These are phyloP conservation scores for Mercurialis annua DNA, from an alignment of 345 rosid genomes.

Conservation along the genomic window DNA sequence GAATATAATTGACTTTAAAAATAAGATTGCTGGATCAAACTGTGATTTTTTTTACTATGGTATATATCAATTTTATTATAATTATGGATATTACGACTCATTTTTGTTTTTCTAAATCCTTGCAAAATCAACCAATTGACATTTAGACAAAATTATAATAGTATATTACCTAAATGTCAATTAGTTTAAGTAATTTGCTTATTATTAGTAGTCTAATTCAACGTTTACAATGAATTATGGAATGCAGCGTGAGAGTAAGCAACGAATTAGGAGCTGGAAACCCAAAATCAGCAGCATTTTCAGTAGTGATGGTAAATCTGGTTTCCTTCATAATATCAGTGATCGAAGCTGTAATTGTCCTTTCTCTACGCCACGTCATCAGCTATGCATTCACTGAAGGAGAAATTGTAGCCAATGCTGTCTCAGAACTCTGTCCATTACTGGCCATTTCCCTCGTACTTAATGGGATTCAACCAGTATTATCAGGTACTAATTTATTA, in stretches of 20 bases:
- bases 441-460: constrained; percentile 37
- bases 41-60: too few relatives aligned
- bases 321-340: constrained; percentile 31
- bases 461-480: constrained; percentile 43
- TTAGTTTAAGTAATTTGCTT: neutral
- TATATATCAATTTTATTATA: neutral
- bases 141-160: too few relatives aligned
- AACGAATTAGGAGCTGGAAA: constrained; percentile 47
- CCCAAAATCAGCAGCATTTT: constrained; percentile 37
- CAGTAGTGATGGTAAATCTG: constrained; percentile 31
- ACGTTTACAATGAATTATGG: too few relatives aligned
- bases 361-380: constrained; percentile 36
- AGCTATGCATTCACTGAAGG: constrained; percentile 47
- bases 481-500: constrained; percentile 32
- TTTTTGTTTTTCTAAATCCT: neutral
- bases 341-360: constrained; percentile 23
- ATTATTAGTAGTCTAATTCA: neutral
- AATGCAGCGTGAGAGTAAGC: constrained; percentile 40
- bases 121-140: too few relatives aligned
- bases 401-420: constrained; percentile 34
- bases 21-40: too few relatives aligned
- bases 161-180: too few relatives aligned
- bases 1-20: too few relatives aligned
- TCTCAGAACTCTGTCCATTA: constrained; percentile 38
- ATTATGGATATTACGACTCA: neutral